phyloP scores from a whole-genome alignment of 2,329 filamentous ascomycete species.

The Mollisia scopiformis region DNA sequence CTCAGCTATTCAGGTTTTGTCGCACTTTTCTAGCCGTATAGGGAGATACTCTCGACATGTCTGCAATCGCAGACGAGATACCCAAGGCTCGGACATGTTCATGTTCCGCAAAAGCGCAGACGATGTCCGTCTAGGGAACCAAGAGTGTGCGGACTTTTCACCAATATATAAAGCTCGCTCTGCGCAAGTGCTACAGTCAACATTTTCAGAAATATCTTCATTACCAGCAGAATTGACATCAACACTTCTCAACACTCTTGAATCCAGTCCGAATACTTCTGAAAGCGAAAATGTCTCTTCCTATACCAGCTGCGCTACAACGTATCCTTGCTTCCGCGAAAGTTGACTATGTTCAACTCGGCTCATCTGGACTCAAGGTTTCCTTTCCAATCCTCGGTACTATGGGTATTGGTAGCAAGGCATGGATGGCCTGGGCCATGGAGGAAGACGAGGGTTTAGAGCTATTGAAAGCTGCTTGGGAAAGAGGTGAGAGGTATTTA shows the following conservation, averaged over 20 bases:
- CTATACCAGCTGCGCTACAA: not conserved
- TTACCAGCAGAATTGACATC: not conserved
- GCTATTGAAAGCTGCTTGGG: not conserved
- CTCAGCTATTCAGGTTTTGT: not conserved
- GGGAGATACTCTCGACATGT: too few species aligned
- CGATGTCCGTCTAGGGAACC: not conserved
- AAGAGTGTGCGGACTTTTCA: not conserved
- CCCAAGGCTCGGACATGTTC: not conserved
- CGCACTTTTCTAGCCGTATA: too few species aligned
- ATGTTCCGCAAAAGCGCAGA: not conserved
- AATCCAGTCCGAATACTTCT: not conserved
- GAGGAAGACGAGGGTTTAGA: conserved; percentile 52
- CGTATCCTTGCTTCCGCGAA: conserved; percentile 44
- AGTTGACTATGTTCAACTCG: conserved; percentile 55
- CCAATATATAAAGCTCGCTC: not conserved
- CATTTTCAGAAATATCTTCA: not conserved
- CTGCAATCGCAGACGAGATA: too few species aligned
- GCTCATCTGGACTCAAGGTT: conserved; percentile 62
- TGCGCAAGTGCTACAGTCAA: not conserved
- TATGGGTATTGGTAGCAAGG: conserved; percentile 61
- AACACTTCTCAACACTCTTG: not conserved
- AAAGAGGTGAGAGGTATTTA: not conserved
- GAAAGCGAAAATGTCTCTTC: not conserved
- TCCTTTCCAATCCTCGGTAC: conserved; percentile 66
- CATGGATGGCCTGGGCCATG: conserved; percentile 57